Base-by-base conservation (phyloP, 805 yeast genomes). In the Candida stauntonica region DNA sequence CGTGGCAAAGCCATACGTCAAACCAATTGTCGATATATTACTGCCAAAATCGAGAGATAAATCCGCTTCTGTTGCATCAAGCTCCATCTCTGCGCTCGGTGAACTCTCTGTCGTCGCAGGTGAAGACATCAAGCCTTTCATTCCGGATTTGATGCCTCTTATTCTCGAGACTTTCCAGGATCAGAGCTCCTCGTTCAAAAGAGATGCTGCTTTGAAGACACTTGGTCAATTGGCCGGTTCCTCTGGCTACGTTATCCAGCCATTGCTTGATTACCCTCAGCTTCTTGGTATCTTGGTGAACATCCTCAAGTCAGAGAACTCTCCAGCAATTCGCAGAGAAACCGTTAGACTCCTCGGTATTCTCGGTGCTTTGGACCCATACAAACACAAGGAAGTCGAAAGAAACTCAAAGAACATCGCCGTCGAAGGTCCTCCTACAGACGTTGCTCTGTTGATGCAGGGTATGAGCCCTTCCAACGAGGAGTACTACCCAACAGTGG, bases 321-420 rank as follows among this genome's bases (percentile, higher is more conserved):
- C 95, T 0, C 74, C 81, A 3, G 64, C 74, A 4, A 79, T 86
- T 7, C 77, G 93, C 53, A 68, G 96, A 41, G 98, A 93, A 58
- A 84, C 96, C 0, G 95, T 93, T 1, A 73, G 91, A 47, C 63
- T 93, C 17, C 67, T 93, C 40, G 99, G 99, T 55, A 88, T 89
- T 24, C 66, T 93, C 29, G 99, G 99, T 46, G 99, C 99, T 0
- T 66, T 93, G 33, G 99, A 93, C 61, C 99, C 99, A 1, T 93
- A 91, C 57, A 89, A 86, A 55, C 94, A 88, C 50, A 77, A 96
- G 39, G 96, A 87, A 51, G 86, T 89, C 8, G 98, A 89, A 56
- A 80, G 86, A 41, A 71, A 70, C 2, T 73, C 82, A 1, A 77
- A 73, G 32, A 62, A 62, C 39, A 57, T 58, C 21, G 46, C 64